Evolutionary conservation across 208 protist species (phyloP).

Genomic region (Vickermania spadyakhi): DNA sequence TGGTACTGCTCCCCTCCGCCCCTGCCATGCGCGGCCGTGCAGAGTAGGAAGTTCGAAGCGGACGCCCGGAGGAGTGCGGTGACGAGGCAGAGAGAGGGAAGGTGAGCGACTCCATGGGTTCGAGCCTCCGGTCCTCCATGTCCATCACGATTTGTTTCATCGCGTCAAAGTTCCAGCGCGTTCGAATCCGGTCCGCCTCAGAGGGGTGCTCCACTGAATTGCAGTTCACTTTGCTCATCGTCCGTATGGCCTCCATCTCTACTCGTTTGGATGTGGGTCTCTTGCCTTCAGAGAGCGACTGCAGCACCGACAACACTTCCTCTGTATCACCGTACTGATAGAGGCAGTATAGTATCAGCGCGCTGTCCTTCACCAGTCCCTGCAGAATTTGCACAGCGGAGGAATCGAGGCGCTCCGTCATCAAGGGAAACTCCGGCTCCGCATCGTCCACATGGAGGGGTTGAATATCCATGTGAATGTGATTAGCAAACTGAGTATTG

Average conservation of each 20-base stretch:
- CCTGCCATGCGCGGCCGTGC: not conserved
- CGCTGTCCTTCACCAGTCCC: slow-evolving; percentile 75
- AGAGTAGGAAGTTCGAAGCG: not conserved
- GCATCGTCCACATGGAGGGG: slow-evolving; percentile 41
- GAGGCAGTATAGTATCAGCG: slow-evolving; percentile 62
- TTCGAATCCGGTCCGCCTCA: not conserved
- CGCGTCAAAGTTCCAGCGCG: not conserved
- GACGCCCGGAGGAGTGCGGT: not conserved
- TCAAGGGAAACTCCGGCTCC: slow-evolving; percentile 12
- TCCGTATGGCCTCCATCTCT: slow-evolving; percentile 58
- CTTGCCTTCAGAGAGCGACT: slow-evolving; percentile 18
- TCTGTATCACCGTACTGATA: slow-evolving; percentile 50
- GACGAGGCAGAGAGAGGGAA: not conserved
- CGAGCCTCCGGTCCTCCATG: slow-evolving; percentile 2
- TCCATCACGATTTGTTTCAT: slow-evolving; percentile 2
- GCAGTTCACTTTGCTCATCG: slow-evolving; percentile 71
- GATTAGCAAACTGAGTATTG: slow-evolving; percentile 64
- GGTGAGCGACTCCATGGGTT: not conserved
- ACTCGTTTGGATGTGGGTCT: slow-evolving; percentile 66
- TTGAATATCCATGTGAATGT: slow-evolving; percentile 50
- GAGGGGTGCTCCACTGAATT: slow-evolving; percentile 46
- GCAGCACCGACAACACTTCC: slow-evolving; percentile 52
- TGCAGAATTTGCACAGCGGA: slow-evolving; percentile 27
- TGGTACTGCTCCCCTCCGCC: not conserved
- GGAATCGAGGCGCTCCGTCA: not conserved